Base-by-base conservation (phyloP, 129 eudicot species). In the Chrysanthemum seticuspe region DNA sequence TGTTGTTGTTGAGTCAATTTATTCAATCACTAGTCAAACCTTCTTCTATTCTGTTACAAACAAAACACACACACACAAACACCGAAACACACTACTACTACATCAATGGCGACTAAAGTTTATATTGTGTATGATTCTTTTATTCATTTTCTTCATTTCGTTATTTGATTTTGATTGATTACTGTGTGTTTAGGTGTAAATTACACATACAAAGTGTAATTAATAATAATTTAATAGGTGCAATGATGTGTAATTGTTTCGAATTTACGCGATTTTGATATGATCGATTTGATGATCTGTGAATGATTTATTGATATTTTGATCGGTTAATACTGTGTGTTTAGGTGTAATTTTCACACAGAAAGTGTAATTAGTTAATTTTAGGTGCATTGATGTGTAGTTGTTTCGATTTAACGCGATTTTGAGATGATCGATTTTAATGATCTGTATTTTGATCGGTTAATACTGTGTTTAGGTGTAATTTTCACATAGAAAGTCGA, bases 41-140 rank as follows among this genome's bases (percentile, higher is more conserved):
- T 18, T 69, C 58, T 54, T 31, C 64, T 29, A 1, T 23, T 23
- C 25, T 23, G 25, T 23, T 23, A 23, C 25, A 23, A 23, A 23
- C 59, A 75, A 60, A 68, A 52, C 6, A 51, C 47, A 27, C 47
- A 27, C 62, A 56, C 62, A 18, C 2, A 10, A 40, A 5, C 45
- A 40, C 40, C 62, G 6, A 16, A 16, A n/a, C 11, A n/a, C 67
- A 4, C 55, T n/a, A 52, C 13, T 70, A 51, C 67, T 36, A 62
- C 72, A 54, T 71, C 82, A 72, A 78, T 78, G 82, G 78, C 82
- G 65, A 78, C 82, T 44, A 78, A 78, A 78, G 82, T 78, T 44
- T 78, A 78, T 65, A 71, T 78, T 10, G 78, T 78, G 82, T 78
- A 78, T 56, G 78, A 65, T 8, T 13, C 73, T 12, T 13, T 62